Conservation (phyloP, 345 rosid species). For the Acer yangbiense region DNA sequence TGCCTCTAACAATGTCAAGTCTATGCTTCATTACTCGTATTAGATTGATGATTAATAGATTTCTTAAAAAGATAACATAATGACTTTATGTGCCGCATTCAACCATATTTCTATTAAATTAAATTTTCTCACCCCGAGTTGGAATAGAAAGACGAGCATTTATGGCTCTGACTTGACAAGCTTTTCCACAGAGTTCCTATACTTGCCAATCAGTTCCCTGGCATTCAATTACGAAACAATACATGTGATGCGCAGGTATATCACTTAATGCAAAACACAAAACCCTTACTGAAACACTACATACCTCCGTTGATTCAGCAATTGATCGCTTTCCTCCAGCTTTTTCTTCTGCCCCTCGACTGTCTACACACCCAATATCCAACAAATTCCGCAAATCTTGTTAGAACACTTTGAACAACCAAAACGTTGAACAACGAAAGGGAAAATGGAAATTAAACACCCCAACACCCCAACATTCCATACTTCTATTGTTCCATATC, state of each 20-base stretch:
- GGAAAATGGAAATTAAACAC: neutral
- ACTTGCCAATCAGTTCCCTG: slow-evolving; percentile 70
- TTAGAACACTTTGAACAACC: neutral
- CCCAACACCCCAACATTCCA: neutral
- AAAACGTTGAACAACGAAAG: neutral
- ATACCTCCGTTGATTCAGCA: slow-evolving; percentile 61
- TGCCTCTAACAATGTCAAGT: no score
- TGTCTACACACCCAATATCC: slow-evolving; percentile 45
- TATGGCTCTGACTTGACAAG: slow-evolving; percentile 54
- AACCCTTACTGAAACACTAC: neutral
- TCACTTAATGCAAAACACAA: slow-evolving; percentile 4
- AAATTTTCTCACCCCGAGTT: slow-evolving; percentile 15
- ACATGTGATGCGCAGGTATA: neutral
- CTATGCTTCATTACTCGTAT: no score
- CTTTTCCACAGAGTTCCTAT: slow-evolving; percentile 66
- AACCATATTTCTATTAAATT: neutral
- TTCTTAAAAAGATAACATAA: neutral
- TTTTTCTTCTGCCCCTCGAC: slow-evolving; percentile 73
- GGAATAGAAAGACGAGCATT: slow-evolving; percentile 15
- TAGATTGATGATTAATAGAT: no score
- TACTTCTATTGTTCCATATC: neutral
- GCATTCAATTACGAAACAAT: slow-evolving; percentile 16
- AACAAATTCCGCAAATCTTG: neutral
- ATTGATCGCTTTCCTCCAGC: slow-evolving; percentile 64
- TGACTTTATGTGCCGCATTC: neutral